A percentile compares a stretch with the other conserved stretches of the same genome.
Conservation (phyloP, 2,329 filamentous ascomycete genomes). For the Paecilomyces variotii region DNA sequence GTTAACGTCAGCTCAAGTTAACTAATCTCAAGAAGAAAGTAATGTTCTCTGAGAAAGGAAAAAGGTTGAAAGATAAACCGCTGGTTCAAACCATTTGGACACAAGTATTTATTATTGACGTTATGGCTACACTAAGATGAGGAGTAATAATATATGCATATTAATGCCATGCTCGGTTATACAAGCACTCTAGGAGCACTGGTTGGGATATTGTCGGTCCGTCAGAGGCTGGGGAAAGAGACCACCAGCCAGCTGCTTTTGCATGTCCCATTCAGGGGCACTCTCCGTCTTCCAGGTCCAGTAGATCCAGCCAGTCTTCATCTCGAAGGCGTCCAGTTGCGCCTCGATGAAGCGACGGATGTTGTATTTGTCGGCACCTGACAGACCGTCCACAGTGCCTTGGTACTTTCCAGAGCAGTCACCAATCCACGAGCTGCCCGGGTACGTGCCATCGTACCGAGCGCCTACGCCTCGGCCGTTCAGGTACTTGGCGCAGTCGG, state of each 20-base stretch:
- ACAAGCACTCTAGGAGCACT: conserved; percentile 15
- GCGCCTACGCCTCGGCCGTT: conserved; percentile 54
- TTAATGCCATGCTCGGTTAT: neutral
- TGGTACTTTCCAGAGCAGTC: conserved; percentile 46
- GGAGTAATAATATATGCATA: neutral
- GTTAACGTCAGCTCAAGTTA: neutral
- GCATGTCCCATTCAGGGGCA: conserved; percentile 42
- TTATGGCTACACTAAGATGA: neutral
- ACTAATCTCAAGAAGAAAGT: neutral
- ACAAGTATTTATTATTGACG: neutral
- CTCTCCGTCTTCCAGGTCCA: conserved; percentile 46
- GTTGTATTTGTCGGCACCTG: conserved; percentile 26
- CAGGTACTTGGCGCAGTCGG: conserved; percentile 46
- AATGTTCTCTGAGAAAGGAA: neutral
- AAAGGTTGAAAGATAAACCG: neutral
- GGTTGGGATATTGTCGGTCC: conserved; percentile 23
- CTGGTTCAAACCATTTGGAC: neutral
- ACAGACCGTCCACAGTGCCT: conserved; percentile 39
- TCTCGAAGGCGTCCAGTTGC: conserved; percentile 39
- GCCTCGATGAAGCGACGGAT: conserved; percentile 38
- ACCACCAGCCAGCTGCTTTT: conserved; percentile 32
- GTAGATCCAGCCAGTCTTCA: conserved; percentile 38
- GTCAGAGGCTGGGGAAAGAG: conserved; percentile 42
- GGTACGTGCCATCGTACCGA: conserved; percentile 49
- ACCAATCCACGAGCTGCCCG: conserved; percentile 42